Conservation (phyloP, 2,329 filamentous ascomycete genomes). For the Aspergillus novoparasiticus region DNA sequence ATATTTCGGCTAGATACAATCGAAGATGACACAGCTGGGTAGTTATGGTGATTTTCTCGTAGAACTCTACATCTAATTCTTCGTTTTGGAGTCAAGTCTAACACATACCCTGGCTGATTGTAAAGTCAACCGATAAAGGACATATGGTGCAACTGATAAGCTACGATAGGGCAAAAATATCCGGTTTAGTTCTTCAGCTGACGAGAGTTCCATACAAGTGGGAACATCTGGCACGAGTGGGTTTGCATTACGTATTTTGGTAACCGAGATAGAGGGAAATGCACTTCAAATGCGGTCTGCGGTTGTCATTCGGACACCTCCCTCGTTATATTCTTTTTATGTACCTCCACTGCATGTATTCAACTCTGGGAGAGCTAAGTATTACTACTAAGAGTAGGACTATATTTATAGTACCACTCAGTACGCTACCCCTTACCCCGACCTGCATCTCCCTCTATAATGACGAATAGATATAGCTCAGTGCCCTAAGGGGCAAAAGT, state of each 20-base stretch:
- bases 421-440: background rate
- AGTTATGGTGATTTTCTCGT: no score
- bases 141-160: background rate
- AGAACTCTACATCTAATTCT: background rate
- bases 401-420: background rate
- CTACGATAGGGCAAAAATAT: background rate
- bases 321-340: background rate
- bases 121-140: background rate
- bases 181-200: conserved; percentile 2
- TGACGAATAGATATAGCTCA: background rate
- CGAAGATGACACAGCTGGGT: background rate
- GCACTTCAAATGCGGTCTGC: background rate
- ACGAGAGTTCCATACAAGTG: background rate
- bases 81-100: background rate
- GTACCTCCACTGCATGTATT: background rate
- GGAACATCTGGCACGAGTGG: background rate
- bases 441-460: background rate
- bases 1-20: background rate
- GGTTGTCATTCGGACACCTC: background rate
- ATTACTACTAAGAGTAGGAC: background rate
- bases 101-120: background rate
- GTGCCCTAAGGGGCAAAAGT: background rate
- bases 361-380: background rate
- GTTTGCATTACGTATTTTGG: background rate
- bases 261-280: no score